Conservation (phyloP, 306 rosid genomes). For the Potentilla sterilis region DNA sequence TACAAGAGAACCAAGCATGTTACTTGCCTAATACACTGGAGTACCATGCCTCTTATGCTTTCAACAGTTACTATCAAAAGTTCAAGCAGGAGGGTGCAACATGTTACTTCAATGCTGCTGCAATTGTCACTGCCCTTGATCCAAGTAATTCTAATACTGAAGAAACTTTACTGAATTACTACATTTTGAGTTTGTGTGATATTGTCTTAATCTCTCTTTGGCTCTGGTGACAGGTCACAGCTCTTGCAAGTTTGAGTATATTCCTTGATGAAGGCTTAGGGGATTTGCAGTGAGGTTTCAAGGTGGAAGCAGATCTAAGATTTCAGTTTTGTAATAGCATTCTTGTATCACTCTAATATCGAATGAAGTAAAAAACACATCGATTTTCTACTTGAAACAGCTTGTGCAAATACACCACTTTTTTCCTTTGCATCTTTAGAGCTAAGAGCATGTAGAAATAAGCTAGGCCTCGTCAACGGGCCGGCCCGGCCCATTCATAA, state of each 20-base stretch:
- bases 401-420: too few species aligned
- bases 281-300: neutral
- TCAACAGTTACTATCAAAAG: constrained; percentile 58
- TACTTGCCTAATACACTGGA: constrained; percentile 36
- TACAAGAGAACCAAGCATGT: constrained; percentile 52
- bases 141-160: constrained; percentile 22
- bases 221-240: constrained; percentile 49
- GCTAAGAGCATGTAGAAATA: too few species aligned
- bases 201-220: neutral
- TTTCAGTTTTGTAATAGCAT: neutral
- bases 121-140: constrained; percentile 33
- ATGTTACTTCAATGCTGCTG: constrained; percentile 55
- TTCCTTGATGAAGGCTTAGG: constrained; percentile 18
- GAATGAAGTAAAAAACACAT: neutral
- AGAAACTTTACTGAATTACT: neutral
- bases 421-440: too few species aligned
- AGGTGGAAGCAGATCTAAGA: neutral
- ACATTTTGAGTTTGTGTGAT: neutral
- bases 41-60: constrained; percentile 69
- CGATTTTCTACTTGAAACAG: too few species aligned
- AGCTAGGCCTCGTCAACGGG: too few species aligned
- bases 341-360: neutral
- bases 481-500: too few species aligned
- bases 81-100: constrained; percentile 49
- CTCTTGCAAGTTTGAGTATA: constrained; percentile 59